Evolutionary conservation across 495 filamentous ascomycete species (phyloP).

Genomic region (Hypoxylon lienhwacheense): DNA sequence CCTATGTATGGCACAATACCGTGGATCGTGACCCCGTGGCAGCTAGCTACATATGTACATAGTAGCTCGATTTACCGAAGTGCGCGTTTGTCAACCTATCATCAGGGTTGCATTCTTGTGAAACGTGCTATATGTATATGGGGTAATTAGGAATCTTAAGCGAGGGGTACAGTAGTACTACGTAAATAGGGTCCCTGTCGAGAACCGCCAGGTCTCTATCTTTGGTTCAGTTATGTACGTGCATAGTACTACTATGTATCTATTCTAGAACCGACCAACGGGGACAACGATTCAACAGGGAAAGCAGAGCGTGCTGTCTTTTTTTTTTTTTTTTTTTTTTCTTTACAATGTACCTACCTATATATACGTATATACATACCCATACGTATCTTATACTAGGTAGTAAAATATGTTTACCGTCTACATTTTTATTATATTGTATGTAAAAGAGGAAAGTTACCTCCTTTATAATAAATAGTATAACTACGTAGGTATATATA

Average conservation of each 20-base stretch:
- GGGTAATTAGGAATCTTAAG: slow-evolving; percentile 32
- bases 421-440: no score
- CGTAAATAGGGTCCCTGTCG: slow-evolving; percentile 18
- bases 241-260: slow-evolving; percentile 2
- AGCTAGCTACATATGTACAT: no score
- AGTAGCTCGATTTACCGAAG: slow-evolving; percentile 32
- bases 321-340: no score
- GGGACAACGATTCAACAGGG: background rate
- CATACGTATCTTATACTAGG: no score
- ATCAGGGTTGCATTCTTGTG: slow-evolving; percentile 31
- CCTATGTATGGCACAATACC: background rate
- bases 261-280: slow-evolving; percentile 15
- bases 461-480: no score
- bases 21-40: background rate
- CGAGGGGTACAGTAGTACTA: slow-evolving; percentile 26
- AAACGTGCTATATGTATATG: slow-evolving; percentile 37
- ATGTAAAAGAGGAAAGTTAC: no score
- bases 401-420: no score
- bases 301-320: no score
- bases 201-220: slow-evolving; percentile 7
- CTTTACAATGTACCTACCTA: no score
- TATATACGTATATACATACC: no score
- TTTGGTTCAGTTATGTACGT: slow-evolving; percentile 12
- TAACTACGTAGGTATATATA: no score
- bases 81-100: slow-evolving; percentile 37